Conservation (phyloP, 139 green algal genomes). For the Coccomyxa sp. region DNA sequence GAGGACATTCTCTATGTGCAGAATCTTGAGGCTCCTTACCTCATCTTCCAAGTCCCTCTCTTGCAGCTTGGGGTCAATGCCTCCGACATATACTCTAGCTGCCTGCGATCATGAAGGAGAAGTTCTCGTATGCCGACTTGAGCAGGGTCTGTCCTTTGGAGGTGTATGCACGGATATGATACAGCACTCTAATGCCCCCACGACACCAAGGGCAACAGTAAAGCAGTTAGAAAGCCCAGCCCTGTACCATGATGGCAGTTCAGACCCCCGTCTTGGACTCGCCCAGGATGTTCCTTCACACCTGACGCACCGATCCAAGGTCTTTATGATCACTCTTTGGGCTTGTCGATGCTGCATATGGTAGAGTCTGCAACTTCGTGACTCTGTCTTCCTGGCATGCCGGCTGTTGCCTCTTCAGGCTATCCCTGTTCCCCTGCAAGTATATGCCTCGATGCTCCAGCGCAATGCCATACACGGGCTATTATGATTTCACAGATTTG, state of each 20-base stretch:
- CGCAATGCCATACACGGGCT: too few species aligned
- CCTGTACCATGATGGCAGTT: background rate
- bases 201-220: background rate
- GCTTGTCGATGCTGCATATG: too few species aligned
- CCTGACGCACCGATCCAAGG: too few species aligned
- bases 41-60: constrained; percentile 6
- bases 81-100: background rate
- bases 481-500: too few species aligned
- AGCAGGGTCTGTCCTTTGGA: background rate
- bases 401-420: too few species aligned
- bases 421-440: too few species aligned
- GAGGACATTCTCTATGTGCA: too few species aligned
- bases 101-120: background rate
- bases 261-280: background rate
- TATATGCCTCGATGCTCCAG: too few species aligned
- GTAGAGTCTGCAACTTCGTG: too few species aligned
- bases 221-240: background rate
- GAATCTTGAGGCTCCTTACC: too few species aligned
- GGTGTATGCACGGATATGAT: background rate
- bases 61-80: background rate
- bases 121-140: background rate
- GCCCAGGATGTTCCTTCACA: background rate
- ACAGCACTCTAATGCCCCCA: background rate
- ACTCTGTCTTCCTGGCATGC: too few species aligned
- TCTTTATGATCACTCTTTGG: too few species aligned